Evolutionary conservation across 192 early-diverging fungal species (phyloP).

Genomic region (Mortierella hygrophila): DNA sequence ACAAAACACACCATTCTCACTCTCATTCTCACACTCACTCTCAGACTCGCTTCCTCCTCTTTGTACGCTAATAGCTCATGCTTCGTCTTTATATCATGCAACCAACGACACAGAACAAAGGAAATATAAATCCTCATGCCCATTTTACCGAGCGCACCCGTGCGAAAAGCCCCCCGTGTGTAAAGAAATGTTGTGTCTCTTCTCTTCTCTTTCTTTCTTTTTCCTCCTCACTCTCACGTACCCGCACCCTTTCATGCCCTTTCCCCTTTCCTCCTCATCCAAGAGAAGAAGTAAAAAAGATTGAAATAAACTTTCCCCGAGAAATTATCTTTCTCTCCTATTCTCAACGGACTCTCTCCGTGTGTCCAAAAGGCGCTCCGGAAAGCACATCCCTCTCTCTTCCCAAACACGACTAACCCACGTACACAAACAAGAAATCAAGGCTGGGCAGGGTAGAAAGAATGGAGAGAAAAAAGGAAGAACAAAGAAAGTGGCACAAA

Average conservation of each 20-base stretch:
- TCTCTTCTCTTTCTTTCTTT: too few species aligned
- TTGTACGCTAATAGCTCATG: too few species aligned
- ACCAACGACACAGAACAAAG: too few species aligned
- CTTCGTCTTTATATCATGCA: too few species aligned
- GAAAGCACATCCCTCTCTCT: neutral
- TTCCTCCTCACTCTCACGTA: neutral
- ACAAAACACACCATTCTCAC: neutral
- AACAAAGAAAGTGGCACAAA: neutral
- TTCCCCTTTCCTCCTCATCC: neutral
- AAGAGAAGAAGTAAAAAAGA: too few species aligned
- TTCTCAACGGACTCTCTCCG: neutral
- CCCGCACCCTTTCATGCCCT: neutral
- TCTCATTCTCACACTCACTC: too few species aligned
- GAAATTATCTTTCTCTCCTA: neutral
- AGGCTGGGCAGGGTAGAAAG: neutral
- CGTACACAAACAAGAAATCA: neutral
- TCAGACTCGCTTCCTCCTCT: too few species aligned
- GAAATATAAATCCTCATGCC: too few species aligned
- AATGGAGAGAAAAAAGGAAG: slow-evolving; percentile 7
- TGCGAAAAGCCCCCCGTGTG: too few species aligned
- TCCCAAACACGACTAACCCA: neutral
- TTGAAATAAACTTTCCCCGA: slow-evolving; percentile 22
- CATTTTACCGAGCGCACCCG: too few species aligned
- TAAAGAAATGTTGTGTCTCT: too few species aligned
- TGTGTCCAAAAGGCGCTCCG: neutral